phyloP scores from a whole-genome alignment of 805 yeast genomes.

The Monosporozyma yasuniensis region DNA sequence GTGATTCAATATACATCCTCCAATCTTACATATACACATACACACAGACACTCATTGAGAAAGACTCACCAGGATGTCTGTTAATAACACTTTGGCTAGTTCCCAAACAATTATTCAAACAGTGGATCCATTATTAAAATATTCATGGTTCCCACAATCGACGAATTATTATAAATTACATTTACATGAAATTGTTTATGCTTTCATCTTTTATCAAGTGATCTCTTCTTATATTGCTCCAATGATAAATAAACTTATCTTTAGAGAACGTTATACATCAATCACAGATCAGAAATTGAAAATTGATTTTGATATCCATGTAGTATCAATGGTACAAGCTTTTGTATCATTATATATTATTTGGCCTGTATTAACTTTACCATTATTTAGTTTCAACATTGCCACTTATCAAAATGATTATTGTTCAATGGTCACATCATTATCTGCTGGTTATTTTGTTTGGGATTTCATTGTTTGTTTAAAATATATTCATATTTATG shows the following conservation, averaged over 20 bases:
- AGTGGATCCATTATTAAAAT: constrained; percentile 23
- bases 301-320: constrained; percentile 81
- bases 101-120: background rate
- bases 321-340: constrained; percentile 82
- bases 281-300: constrained; percentile 38
- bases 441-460: constrained; percentile 76
- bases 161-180: constrained; percentile 40
- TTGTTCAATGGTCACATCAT: constrained; percentile 61
- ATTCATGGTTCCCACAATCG: constrained; percentile 31
- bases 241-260: constrained; percentile 36
- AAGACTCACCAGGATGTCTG: background rate
- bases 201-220: constrained; percentile 51
- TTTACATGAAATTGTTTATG: constrained; percentile 62
- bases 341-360: constrained; percentile 50
- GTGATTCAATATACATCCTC: no score
- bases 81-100: background rate
- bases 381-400: constrained; percentile 37
- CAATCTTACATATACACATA: background rate
- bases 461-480: constrained; percentile 82
- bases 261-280: constrained; percentile 47
- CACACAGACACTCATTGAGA: no score
- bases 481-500: constrained; percentile 56
- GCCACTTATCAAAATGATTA: constrained; percentile 67
- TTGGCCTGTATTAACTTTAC: constrained; percentile 53
- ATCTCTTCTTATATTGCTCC: constrained; percentile 46